Conservation (phyloP, 164 flowering plant genomes). For the Nelumbo lutea region DNA sequence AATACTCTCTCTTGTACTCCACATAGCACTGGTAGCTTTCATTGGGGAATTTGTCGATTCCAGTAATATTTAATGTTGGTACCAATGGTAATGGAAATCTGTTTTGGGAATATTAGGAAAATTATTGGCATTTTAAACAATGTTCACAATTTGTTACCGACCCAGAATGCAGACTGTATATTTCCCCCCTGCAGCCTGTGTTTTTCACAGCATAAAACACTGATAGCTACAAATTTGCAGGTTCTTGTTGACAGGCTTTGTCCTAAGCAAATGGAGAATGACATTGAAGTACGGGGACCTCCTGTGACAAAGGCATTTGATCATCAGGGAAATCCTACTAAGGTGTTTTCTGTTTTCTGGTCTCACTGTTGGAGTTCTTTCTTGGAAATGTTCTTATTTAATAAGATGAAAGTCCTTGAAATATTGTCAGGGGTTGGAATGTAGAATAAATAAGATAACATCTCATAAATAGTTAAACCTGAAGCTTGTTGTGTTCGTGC, state of each 20-base stretch:
- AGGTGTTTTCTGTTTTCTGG: slow-evolving; percentile 37
- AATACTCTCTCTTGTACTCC: no score
- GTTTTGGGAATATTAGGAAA: no score
- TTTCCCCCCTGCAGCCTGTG: no score
- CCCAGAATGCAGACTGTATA: no score
- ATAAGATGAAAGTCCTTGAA: not conserved
- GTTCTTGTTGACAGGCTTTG: slow-evolving; percentile 55
- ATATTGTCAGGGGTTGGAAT: not conserved
- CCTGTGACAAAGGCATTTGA: slow-evolving; percentile 90
- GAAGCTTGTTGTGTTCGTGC: not conserved
- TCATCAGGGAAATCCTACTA: slow-evolving; percentile 76
- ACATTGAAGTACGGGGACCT: slow-evolving; percentile 93
- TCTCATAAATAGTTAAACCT: not conserved
- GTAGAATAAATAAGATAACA: not conserved
- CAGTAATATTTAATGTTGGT: no score
- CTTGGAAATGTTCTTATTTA: not conserved
- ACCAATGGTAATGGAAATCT: no score
- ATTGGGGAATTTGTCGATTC: no score
- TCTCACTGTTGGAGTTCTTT: not conserved
- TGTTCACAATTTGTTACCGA: no score
- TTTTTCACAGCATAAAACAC: no score
- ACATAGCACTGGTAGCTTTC: no score
- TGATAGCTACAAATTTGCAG: slow-evolving; percentile 27
- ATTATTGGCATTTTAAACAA: no score
- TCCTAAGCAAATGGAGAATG: slow-evolving; percentile 64